These are phyloP conservation scores for Danielia reshetovae DNA, from an alignment of 805 yeast species.

Conservation along the genomic window DNA sequence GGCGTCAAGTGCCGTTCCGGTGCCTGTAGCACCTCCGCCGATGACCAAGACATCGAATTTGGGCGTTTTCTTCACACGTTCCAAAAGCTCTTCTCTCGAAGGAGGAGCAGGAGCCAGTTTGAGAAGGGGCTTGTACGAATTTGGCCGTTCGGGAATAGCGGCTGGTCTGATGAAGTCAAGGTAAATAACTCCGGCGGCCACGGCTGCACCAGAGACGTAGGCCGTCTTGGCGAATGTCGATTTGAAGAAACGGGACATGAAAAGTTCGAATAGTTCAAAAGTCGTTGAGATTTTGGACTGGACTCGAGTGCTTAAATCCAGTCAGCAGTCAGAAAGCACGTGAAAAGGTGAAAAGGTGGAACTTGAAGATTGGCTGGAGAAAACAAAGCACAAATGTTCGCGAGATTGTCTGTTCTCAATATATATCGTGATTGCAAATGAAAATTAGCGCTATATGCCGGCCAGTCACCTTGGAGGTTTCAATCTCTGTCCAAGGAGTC, in stretches of 20 bases:
- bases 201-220: slow-evolving; percentile 27
- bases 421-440: no score
- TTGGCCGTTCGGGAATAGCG: slow-evolving; percentile 18
- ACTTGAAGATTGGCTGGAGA: no score
- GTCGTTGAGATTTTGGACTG: no score
- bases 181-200: slow-evolving; percentile 36
- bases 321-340: background rate
- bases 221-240: slow-evolving; percentile 28
- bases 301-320: no score
- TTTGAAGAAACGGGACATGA: slow-evolving; percentile 18
- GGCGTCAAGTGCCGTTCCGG: slow-evolving; percentile 92
- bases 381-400: no score
- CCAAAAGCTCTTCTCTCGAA: slow-evolving; percentile 48
- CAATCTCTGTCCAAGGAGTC: no score
- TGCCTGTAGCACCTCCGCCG: slow-evolving; percentile 97
- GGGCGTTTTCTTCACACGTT: slow-evolving; percentile 28
- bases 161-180: slow-evolving; percentile 39
- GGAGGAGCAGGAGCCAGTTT: slow-evolving; percentile 51
- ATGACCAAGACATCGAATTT: slow-evolving; percentile 79
- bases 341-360: background rate
- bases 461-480: no score
- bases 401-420: no score
- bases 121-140: slow-evolving; percentile 41
- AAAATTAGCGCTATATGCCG: no score
- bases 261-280: no score